Base-by-base conservation (phyloP, 176 grass and related monocot species). In the Rhynchospora breviuscula region DNA sequence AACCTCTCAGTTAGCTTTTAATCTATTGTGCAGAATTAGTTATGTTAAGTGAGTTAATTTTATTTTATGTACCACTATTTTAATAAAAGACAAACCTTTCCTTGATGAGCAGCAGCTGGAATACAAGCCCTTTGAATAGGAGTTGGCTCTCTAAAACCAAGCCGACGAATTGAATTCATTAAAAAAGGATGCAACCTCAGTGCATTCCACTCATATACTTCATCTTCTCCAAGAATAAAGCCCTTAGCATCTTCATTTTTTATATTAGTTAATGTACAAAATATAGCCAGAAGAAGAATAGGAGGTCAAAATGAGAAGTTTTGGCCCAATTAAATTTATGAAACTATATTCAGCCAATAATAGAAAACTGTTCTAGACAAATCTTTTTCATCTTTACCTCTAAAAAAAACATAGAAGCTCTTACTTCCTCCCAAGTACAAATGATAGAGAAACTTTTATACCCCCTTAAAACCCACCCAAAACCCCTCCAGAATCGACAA, bases 121-220 rank as follows among this genome's bases (percentile, higher is more conserved):
- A 97, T 91, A 80, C 90, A 94, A 72, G 85, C 87, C 83, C 89
- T 97, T 10, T 97, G 94, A 83, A 97, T 92, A 33, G 94, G 92
- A 46, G 92, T 97, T 25, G 94, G 90, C 60, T 97, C 94, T 79
- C 81, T 97, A 76, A 97, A 97, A 66, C 92, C 92, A 58, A 94
- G 94, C 66, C 85, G 88, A 59, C 67, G 81, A 71, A 94, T 91
- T 59, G 90, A 89, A 67, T 88, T 86, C 56, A 92, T 78, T 77
- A 97, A 87, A 88, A 92, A 87, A 74, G 94, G 87, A 80, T 94
- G 94, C 43, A 97, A 82, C 75, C 94, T 92, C 74, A 97, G 85
- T 53, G 91, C 90, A 9, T 80, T 78, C 94, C 94, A 97, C 61
- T 81, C 85, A 88, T 91, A 88, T 74, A 92, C 76, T 74, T 97